A percentile compares a stretch with the other conserved stretches of the same genome.
These are phyloP conservation scores for Suillus americanus DNA, from an alignment of 768 basidiomycete species.

Conservation along the genomic window DNA sequence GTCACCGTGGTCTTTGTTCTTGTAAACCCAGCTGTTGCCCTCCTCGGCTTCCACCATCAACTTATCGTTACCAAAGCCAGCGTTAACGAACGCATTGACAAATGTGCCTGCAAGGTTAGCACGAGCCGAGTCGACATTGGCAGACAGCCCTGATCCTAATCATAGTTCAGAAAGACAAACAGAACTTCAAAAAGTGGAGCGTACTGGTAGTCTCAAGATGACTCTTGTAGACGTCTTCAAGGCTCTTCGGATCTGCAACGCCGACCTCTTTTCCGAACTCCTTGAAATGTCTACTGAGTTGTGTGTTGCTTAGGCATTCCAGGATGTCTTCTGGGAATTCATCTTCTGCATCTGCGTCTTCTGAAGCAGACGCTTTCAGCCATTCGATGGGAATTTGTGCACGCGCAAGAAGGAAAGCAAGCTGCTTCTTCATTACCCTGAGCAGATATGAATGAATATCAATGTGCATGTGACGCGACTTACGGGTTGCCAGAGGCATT, in stretches of 20 bases:
- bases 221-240: slow-evolving; percentile 97
- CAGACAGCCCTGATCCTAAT: slow-evolving; percentile 61
- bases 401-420: slow-evolving; percentile 91
- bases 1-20: slow-evolving; percentile 97
- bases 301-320: slow-evolving; percentile 84
- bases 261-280: slow-evolving; percentile 94
- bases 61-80: slow-evolving; percentile 93
- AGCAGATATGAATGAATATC: neutral
- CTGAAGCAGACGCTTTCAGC: slow-evolving; percentile 59
- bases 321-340: slow-evolving; percentile 80
- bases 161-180: neutral
- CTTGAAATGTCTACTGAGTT: slow-evolving; percentile 81
- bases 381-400: slow-evolving; percentile 90
- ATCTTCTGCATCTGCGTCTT: slow-evolving; percentile 54
- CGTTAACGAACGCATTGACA: slow-evolving; percentile 98
- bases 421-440: slow-evolving; percentile 90
- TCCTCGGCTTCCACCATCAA: slow-evolving; percentile 97
- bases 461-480: slow-evolving; percentile 29
- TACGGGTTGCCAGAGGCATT: slow-evolving; percentile 86
- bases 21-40: slow-evolving; percentile 98
- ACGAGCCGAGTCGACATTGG: slow-evolving; percentile 89
- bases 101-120: slow-evolving; percentile 96
- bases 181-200: slow-evolving; percentile 14
- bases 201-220: slow-evolving; percentile 89
- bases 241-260: slow-evolving; percentile 82